These are phyloP conservation scores for Diaporthe aspalathi DNA, from an alignment of 2,329 filamentous ascomycete species.

Conservation along the genomic window DNA sequence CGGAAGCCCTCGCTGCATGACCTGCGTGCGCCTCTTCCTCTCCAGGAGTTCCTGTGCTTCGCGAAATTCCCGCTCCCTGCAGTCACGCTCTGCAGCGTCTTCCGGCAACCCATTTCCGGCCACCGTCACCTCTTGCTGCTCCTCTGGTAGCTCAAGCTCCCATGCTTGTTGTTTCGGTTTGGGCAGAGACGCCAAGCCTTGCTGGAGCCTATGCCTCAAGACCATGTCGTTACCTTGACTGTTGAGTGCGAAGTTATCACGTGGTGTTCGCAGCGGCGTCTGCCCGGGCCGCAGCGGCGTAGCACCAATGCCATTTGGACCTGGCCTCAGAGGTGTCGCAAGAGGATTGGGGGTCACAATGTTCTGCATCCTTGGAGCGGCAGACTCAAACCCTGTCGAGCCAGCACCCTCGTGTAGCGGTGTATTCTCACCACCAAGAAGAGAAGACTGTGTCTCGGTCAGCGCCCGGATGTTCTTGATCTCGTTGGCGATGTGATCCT, in stretches of 20 bases:
- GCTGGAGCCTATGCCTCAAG: conserved; percentile 74
- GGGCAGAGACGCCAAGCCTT: conserved; percentile 83
- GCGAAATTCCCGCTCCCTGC: conserved; percentile 77
- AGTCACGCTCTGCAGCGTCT: conserved; percentile 79
- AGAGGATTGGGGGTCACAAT: conserved; percentile 95
- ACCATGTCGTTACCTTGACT: conserved; percentile 73
- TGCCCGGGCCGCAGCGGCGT: conserved; percentile 78
- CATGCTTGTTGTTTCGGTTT: conserved; percentile 94
- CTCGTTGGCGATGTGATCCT: conserved; percentile 96
- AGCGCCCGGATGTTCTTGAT: conserved; percentile 92
- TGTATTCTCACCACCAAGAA: conserved; percentile 94
- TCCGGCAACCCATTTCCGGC: conserved; percentile 57
- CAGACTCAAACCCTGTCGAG: conserved; percentile 90
- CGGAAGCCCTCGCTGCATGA: conserved; percentile 87
- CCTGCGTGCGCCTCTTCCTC: conserved; percentile 85
- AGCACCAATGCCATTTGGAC: conserved; percentile 70
- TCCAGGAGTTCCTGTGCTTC: conserved; percentile 78
- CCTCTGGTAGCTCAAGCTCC: conserved; percentile 92
- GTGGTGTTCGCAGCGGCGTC: conserved; percentile 87
- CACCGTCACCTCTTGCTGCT: conserved; percentile 70
- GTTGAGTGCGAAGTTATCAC: conserved; percentile 89
- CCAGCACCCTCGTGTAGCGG: conserved; percentile 83
- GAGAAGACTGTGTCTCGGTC: conserved; percentile 91
- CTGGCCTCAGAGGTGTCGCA: conserved; percentile 84
- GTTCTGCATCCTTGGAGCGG: conserved; percentile 81